Evolutionary conservation across 2,329 filamentous ascomycete genomes (phyloP).

Genomic region (Penicillium hesseltinei): DNA sequence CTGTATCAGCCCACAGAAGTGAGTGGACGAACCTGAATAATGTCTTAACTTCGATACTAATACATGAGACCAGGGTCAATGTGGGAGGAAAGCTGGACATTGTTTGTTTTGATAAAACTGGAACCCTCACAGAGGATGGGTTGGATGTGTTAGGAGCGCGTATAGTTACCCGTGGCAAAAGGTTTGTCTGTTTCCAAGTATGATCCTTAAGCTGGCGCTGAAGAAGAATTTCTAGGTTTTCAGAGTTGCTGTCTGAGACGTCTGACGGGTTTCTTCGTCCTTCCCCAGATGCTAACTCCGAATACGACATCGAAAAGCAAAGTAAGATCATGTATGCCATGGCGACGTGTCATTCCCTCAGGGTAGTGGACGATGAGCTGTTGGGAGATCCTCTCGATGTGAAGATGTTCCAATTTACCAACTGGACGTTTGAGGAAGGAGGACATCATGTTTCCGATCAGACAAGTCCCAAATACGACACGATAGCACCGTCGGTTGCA

Average conservation of each 20-base stretch:
- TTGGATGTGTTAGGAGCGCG: constrained; percentile 88
- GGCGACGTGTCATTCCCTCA: constrained; percentile 93
- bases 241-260: constrained; percentile 67
- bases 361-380: constrained; percentile 81
- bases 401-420: constrained; percentile 98
- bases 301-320: constrained; percentile 59
- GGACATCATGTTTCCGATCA: constrained; percentile 64
- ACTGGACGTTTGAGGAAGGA: constrained; percentile 86
- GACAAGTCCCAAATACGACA: constrained; percentile 73
- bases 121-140: constrained; percentile 95
- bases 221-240: constrained; percentile 54
- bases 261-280: constrained; percentile 55
- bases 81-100: constrained; percentile 94
- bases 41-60: neutral
- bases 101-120: constrained; percentile 98
- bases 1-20: constrained; percentile 88
- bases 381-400: constrained; percentile 91
- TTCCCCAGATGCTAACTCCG: constrained; percentile 55
- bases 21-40: constrained; percentile 2
- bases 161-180: constrained; percentile 64
- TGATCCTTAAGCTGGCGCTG: constrained; percentile 6
- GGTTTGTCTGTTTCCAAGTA: constrained; percentile 25
- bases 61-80: constrained; percentile 64
- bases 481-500: constrained; percentile 73
- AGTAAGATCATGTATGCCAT: constrained; percentile 84